These are phyloP conservation scores for Camptophora hylomeconis DNA, from an alignment of 2,329 filamentous ascomycete genomes.

Conservation along the genomic window DNA sequence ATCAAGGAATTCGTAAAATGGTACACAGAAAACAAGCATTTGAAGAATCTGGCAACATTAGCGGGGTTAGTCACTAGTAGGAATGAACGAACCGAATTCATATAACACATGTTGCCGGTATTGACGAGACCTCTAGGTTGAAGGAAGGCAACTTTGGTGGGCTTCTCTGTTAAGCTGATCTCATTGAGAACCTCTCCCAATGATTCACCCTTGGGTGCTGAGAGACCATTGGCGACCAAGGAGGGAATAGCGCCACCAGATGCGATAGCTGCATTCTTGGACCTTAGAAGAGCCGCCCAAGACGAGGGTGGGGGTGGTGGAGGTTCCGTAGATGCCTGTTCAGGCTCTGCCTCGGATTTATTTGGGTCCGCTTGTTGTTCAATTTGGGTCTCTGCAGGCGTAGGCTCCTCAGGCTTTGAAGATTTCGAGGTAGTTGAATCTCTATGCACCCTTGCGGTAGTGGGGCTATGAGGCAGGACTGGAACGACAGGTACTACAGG, in stretches of 20 bases:
- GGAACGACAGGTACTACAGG: constrained; percentile 39
- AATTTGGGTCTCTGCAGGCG: constrained; percentile 4
- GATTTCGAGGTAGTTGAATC: constrained; percentile 23
- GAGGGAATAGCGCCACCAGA: constrained; percentile 12
- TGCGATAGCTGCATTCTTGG: constrained; percentile 21
- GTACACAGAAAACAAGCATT: constrained; percentile 83
- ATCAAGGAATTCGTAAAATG: constrained; percentile 89
- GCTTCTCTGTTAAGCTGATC: constrained; percentile 51
- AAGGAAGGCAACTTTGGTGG: constrained; percentile 59
- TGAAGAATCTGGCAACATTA: constrained; percentile 59
- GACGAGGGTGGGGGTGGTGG: constrained; percentile 42
- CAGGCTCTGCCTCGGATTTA: constrained; percentile 1
- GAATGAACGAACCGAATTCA: constrained; percentile 72
- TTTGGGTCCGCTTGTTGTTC: constrained; percentile 7
- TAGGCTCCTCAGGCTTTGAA: constrained; percentile 20
- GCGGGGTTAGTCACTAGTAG: constrained; percentile 23
- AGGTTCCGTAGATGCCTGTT: constrained; percentile 27
- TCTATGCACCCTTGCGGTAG: constrained; percentile 24
- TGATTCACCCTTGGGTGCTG: constrained; percentile 42
- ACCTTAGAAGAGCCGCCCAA: constrained; percentile 56
- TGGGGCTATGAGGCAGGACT: constrained; percentile 27
- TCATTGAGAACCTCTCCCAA: constrained; percentile 64
- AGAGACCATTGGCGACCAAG: constrained; percentile 26
- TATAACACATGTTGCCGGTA: constrained; percentile 98
- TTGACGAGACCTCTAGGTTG: constrained; percentile 91